These are phyloP conservation scores for Acacia crassicarpa DNA, from an alignment of 306 rosid species.

Conservation along the genomic window DNA sequence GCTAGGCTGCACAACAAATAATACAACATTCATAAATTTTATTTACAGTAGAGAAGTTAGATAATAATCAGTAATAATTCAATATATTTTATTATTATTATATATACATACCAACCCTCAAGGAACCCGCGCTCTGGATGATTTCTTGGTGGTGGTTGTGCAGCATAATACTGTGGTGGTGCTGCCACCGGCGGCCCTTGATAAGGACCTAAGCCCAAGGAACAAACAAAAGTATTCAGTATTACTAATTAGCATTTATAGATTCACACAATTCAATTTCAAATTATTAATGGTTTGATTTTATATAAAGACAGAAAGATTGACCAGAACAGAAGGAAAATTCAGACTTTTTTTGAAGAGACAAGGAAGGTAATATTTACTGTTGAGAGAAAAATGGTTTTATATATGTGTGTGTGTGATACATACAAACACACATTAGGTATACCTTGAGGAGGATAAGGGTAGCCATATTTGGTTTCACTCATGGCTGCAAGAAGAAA, in stretches of 20 bases:
- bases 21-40: neutral
- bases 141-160: conserved; percentile 39
- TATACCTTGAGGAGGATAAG: conserved; percentile 69
- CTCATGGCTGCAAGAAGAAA: conserved; percentile 43
- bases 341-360: neutral
- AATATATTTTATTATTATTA: too few species aligned
- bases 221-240: neutral
- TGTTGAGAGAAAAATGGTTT: neutral
- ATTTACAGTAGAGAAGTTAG: neutral
- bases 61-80: neutral
- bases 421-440: neutral
- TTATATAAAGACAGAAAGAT: neutral
- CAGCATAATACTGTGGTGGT: conserved; percentile 65
- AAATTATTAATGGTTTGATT: neutral
- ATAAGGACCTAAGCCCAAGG: conserved; percentile 44
- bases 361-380: neutral
- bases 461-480: conserved; percentile 69
- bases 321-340: neutral
- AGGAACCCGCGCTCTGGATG: conserved; percentile 49
- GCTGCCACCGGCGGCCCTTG: conserved; percentile 69
- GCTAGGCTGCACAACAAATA: conserved; percentile 57
- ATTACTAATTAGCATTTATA: neutral
- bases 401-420: too few species aligned
- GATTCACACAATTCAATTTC: neutral
- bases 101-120: conserved; percentile 67